phyloP scores from a whole-genome alignment of 345 rosid species.

The Dipteronia dyeriana region DNA sequence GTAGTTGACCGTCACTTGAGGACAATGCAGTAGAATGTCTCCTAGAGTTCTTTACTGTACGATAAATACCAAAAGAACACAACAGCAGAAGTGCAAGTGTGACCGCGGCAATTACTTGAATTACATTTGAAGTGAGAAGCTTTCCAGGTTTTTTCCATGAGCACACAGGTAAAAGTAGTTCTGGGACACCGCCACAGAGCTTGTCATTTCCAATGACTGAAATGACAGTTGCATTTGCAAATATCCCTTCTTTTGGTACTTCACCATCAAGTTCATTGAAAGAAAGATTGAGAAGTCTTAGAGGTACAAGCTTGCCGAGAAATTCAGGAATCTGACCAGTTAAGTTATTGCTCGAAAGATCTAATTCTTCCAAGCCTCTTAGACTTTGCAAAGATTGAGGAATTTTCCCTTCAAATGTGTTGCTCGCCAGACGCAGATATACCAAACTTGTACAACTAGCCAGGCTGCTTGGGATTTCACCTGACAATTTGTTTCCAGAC shows the following conservation, averaged over 20 bases:
- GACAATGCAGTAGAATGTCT: not conserved
- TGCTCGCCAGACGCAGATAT: not conserved
- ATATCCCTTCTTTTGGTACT: not conserved
- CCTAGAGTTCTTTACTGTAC: not conserved
- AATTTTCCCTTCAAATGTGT: conserved; percentile 6
- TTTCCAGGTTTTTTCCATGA: too few relatives aligned
- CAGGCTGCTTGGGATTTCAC: conserved; percentile 13
- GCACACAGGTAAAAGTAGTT: not conserved
- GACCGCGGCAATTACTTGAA: not conserved
- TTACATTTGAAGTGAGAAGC: not conserved
- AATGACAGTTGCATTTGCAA: not conserved
- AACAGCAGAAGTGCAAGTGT: too few relatives aligned
- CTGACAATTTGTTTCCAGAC: not conserved
- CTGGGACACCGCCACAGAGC: conserved; percentile 14
- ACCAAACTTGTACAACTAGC: not conserved
- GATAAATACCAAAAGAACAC: not conserved
- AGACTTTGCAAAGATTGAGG: not conserved
- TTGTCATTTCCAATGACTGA: not conserved
- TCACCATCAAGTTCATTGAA: not conserved
- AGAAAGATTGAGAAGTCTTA: not conserved
- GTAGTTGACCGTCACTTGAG: not conserved
- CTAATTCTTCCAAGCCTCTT: not conserved
- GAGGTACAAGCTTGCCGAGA: too few relatives aligned
- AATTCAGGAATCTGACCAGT: not conserved
- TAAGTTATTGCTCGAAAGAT: not conserved